These are phyloP conservation scores for Multifurca ochricompacta DNA, from an alignment of 768 basidiomycete genomes.

Conservation along the genomic window DNA sequence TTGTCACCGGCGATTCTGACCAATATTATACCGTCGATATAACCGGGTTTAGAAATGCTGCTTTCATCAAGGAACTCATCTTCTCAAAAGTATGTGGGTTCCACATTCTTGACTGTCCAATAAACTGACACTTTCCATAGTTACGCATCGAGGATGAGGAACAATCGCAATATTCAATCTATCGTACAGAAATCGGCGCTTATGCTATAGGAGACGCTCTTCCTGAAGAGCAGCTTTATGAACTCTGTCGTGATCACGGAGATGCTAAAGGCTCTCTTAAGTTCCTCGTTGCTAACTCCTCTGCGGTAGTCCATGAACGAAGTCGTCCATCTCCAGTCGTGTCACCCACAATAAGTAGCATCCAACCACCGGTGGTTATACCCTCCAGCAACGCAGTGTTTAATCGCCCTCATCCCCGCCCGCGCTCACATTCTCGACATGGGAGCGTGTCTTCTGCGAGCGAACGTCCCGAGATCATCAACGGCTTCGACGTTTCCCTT, in stretches of 20 bases:
- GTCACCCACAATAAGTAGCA: conserved; percentile 38
- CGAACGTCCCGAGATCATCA: conserved; percentile 45
- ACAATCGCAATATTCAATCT: conserved; percentile 66
- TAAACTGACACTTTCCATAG: conserved; percentile 31
- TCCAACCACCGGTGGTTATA: conserved; percentile 50
- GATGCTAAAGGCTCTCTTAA: conserved; percentile 79
- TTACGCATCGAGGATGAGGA: conserved; percentile 81
- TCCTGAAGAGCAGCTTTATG: conserved; percentile 59
- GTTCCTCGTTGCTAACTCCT: conserved; percentile 67
- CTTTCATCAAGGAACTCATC: conserved; percentile 71
- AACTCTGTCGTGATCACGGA: conserved; percentile 62
- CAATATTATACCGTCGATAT: conserved; percentile 67
- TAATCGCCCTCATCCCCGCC: conserved; percentile 35
- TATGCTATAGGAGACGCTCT: conserved; percentile 70
- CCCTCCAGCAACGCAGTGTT: conserved; percentile 33
- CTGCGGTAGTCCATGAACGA: conserved; percentile 51
- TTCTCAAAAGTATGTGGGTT: conserved; percentile 56
- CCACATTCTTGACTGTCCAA: conserved; percentile 2
- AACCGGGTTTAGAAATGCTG: conserved; percentile 52
- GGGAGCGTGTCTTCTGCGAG: conserved; percentile 68
- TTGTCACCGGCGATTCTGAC: conserved; percentile 74
- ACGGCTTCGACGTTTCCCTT: conserved; percentile 62
- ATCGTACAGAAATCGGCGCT: conserved; percentile 80
- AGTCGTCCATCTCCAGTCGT: conserved; percentile 28
- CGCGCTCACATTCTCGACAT: conserved; percentile 38